These are phyloP conservation scores for Leccinum rimulosum DNA, from an alignment of 768 basidiomycete genomes.

Conservation along the genomic window DNA sequence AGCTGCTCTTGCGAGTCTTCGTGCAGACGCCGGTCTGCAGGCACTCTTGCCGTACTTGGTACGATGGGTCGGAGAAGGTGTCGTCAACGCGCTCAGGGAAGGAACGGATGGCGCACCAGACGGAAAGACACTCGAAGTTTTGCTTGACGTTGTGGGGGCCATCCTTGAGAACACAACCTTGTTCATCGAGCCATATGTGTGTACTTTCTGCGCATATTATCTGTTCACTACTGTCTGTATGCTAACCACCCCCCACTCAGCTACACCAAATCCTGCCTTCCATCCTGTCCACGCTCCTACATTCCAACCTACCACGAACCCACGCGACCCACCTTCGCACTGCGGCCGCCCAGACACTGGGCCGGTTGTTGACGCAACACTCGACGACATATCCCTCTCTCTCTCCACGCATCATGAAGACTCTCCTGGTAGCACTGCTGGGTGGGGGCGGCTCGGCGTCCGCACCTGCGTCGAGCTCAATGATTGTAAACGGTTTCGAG, in stretches of 20 bases:
- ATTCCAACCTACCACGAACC: slow-evolving; percentile 74
- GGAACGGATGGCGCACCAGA: slow-evolving; percentile 57
- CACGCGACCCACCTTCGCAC: slow-evolving; percentile 75
- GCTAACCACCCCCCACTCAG: slow-evolving; percentile 39
- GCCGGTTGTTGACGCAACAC: slow-evolving; percentile 76
- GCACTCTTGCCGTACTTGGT: slow-evolving; percentile 92
- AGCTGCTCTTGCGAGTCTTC: slow-evolving; percentile 87
- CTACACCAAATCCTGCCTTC: slow-evolving; percentile 95
- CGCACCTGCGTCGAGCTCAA: slow-evolving; percentile 9
- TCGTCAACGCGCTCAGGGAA: slow-evolving; percentile 57
- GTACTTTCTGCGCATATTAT: slow-evolving; percentile 24
- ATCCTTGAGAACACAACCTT: slow-evolving; percentile 83
- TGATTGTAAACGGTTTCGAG: slow-evolving; percentile 27
- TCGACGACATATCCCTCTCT: slow-evolving; percentile 88
- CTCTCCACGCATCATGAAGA: slow-evolving; percentile 89
- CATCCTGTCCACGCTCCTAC: slow-evolving; percentile 86
- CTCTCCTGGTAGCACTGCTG: slow-evolving; percentile 82
- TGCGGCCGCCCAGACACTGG: slow-evolving; percentile 79
- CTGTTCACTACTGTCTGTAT: background rate
- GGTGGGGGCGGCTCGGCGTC: slow-evolving; percentile 20
- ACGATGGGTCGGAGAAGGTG: slow-evolving; percentile 91
- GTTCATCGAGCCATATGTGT: slow-evolving; percentile 94
- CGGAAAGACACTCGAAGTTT: slow-evolving; percentile 70
- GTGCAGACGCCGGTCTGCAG: slow-evolving; percentile 88
- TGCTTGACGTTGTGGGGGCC: slow-evolving; percentile 82